Conservation (phyloP, 176 grass and related monocot genomes). For the Lolium multiflorum region DNA sequence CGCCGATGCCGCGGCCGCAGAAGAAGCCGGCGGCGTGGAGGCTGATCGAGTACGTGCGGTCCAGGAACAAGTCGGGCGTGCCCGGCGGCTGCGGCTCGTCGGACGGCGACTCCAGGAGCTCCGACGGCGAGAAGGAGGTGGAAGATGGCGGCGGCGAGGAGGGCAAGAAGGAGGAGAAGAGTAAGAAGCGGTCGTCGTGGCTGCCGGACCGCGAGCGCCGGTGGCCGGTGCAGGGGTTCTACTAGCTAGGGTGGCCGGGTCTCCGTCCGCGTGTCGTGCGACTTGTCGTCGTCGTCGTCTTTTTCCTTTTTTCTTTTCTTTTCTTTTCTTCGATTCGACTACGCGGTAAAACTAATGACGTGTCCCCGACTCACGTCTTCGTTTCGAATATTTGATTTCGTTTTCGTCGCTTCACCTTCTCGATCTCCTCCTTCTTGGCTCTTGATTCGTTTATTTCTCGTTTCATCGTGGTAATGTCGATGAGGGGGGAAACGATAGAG, state of each 20-base stretch:
- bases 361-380: background rate
- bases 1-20: slow-evolving; percentile 16
- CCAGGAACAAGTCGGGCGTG: slow-evolving; percentile 28
- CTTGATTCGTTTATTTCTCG: background rate
- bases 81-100: slow-evolving; percentile 28
- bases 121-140: slow-evolving; percentile 50
- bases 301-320: background rate
- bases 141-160: background rate
- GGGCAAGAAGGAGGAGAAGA: slow-evolving; percentile 35
- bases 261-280: background rate
- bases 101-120: slow-evolving; percentile 53
- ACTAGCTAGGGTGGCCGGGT: background rate
- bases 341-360: slow-evolving; percentile 9
- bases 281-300: background rate
- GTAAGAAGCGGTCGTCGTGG: slow-evolving; percentile 72
- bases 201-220: slow-evolving; percentile 71
- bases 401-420: background rate
- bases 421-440: background rate
- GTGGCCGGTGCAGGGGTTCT: slow-evolving; percentile 81
- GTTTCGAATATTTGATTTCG: background rate
- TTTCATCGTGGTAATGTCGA: background rate
- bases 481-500: background rate
- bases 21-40: slow-evolving; percentile 67
- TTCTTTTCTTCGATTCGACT: background rate
- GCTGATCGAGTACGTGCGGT: slow-evolving; percentile 74